A percentile compares a stretch with the other conserved stretches of the same genome.
Evolutionary conservation across 495 filamentous ascomycete species (phyloP).

Genomic region (Amniculicola lignicola): DNA sequence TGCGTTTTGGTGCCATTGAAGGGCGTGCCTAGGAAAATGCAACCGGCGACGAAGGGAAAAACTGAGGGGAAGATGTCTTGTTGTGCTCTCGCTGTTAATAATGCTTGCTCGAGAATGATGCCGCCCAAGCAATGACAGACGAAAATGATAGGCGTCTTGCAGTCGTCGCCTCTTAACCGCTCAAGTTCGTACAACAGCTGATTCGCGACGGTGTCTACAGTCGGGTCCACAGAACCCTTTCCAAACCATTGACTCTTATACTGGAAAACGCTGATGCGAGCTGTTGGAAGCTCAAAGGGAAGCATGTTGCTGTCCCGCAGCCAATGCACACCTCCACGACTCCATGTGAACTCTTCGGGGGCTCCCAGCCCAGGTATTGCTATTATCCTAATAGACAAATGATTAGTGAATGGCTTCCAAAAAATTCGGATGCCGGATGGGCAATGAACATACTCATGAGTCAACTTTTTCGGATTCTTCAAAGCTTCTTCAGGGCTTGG

Average conservation of each 20-base stretch:
- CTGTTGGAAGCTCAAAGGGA: constrained; percentile 5
- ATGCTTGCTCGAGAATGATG: constrained; percentile 10
- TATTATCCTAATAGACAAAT: constrained; percentile 14
- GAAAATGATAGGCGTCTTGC: constrained; percentile 21
- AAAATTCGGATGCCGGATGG: neutral
- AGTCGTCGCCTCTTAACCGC: constrained; percentile 2
- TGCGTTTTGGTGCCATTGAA: constrained; percentile 16
- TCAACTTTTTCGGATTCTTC: constrained; percentile 1
- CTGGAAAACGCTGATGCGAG: constrained; percentile 16
- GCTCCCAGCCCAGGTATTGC: constrained; percentile 23
- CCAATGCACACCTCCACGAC: constrained; percentile 13
- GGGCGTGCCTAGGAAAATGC: constrained; percentile 22
- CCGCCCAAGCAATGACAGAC: constrained; percentile 18
- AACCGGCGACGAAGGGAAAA: constrained; percentile 18
- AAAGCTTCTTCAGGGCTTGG: constrained; percentile 10
- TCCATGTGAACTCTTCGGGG: constrained; percentile 17
- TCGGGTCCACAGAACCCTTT: constrained; percentile 14
- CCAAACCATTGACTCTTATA: constrained; percentile 24
- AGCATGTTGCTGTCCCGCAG: constrained; percentile 21
- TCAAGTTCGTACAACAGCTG: constrained; percentile 10
- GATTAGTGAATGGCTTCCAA: too few relatives aligned
- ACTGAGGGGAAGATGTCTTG: constrained; percentile 15
- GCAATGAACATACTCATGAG: neutral
- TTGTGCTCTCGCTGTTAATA: constrained; percentile 3
- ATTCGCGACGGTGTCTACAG: constrained; percentile 16